Evolutionary conservation across 2,329 filamentous ascomycete genomes (phyloP).

Genomic region (Calonectria pseudoreteaudii): DNA sequence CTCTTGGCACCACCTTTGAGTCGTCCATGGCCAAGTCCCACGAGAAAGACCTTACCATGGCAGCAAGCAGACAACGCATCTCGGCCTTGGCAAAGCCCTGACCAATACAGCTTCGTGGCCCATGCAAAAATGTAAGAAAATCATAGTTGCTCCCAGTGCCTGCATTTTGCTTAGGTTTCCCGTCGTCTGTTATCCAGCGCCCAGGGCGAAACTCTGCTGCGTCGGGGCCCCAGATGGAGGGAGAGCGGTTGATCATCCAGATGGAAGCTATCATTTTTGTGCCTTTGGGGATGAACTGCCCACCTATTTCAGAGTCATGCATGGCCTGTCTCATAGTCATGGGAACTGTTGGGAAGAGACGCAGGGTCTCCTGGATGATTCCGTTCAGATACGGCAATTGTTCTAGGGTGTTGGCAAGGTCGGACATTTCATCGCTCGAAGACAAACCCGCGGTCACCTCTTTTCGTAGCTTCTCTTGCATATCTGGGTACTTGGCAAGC

Average conservation of each 20-base stretch:
- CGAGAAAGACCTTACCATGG: conserved; percentile 73
- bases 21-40: conserved; percentile 69
- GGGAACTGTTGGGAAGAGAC: conserved; percentile 75
- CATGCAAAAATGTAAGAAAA: conserved; percentile 84
- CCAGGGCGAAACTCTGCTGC: conserved; percentile 77
- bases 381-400: conserved; percentile 76
- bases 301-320: conserved; percentile 66
- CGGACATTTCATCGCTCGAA: conserved; percentile 46
- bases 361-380: conserved; percentile 75
- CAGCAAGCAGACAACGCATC: conserved; percentile 78
- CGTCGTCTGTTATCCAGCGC: conserved; percentile 68
- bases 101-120: conserved; percentile 85
- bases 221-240: conserved; percentile 74
- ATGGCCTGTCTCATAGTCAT: conserved; percentile 71
- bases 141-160: conserved; percentile 77
- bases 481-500: conserved; percentile 29
- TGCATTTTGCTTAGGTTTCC: conserved; percentile 70
- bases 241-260: conserved; percentile 72
- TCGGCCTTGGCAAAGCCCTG: conserved; percentile 79
- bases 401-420: conserved; percentile 67
- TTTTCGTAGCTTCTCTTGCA: conserved; percentile 32
- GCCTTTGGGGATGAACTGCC: conserved; percentile 72
- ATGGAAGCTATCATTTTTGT: conserved; percentile 70
- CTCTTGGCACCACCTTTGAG: conserved; percentile 68
- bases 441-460: conserved; percentile 17